A percentile compares a stretch with the other conserved stretches of the same genome.
These are phyloP conservation scores for Termitomyces sp. DNA, from an alignment of 768 basidiomycete genomes.

Conservation along the genomic window DNA sequence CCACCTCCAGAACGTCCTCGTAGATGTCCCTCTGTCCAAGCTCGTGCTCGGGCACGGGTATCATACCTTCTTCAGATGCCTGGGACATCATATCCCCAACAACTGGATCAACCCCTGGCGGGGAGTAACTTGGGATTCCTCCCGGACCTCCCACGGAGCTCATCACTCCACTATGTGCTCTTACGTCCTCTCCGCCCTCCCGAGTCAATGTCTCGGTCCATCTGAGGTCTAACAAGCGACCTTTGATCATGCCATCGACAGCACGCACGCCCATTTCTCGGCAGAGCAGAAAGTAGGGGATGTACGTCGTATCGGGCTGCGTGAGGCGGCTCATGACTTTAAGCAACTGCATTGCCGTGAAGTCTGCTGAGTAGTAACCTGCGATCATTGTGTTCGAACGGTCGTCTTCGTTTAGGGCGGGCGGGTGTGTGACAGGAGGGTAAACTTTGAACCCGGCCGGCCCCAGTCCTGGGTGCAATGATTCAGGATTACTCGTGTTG, in stretches of 20 bases:
- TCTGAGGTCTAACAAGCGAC: constrained; percentile 65
- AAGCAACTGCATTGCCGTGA: constrained; percentile 73
- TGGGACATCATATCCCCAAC: constrained; percentile 27
- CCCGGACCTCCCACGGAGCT: constrained; percentile 2
- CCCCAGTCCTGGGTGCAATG: constrained; percentile 52
- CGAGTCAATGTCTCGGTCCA: constrained; percentile 70
- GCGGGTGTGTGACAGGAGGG: constrained; percentile 33
- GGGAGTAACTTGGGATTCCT: constrained; percentile 10
- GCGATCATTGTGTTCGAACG: constrained; percentile 27
- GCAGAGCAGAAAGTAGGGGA: constrained; percentile 79
- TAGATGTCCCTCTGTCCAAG: constrained; percentile 36
- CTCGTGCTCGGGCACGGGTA: constrained; percentile 33
- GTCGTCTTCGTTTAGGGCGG: constrained; percentile 22
- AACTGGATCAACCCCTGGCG: constrained; percentile 33
- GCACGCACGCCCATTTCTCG: constrained; percentile 79
- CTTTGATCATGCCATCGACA: constrained; percentile 82
- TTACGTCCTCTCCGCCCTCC: constrained; percentile 35
- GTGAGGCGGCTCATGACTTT: constrained; percentile 78
- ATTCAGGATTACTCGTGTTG: constrained; percentile 36
- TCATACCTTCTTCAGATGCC: constrained; percentile 23
- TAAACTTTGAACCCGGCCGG: constrained; percentile 63
- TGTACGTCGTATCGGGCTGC: constrained; percentile 52
- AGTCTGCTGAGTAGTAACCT: constrained; percentile 56
- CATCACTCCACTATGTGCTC: constrained; percentile 16
- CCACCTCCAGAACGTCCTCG: constrained; percentile 49